Conservation (phyloP, 225 moss, liverwort and hornwort genomes). For the Bryoerythrophyllum caledonicum region DNA sequence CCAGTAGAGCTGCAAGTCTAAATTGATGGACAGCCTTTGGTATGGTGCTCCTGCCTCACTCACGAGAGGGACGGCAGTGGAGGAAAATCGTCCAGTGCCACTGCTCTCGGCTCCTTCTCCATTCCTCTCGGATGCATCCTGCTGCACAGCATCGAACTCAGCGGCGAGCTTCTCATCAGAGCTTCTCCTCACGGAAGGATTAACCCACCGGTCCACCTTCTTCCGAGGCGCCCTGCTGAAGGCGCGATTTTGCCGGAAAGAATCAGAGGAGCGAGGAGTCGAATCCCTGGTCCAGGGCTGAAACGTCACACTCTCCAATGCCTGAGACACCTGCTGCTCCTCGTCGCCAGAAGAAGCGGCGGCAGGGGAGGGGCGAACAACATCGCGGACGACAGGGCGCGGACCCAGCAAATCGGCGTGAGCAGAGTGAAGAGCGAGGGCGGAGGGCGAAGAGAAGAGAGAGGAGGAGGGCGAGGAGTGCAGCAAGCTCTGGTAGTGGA, state of each 20-base stretch:
- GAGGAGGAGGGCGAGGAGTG: not conserved
- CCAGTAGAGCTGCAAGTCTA: conserved; percentile 79
- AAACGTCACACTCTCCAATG: conserved; percentile 26
- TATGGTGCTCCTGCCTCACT: conserved; percentile 53
- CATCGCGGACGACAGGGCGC: conserved; percentile 18
- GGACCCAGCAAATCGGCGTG: conserved; percentile 5
- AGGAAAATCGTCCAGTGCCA: conserved; percentile 23
- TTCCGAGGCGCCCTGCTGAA: not conserved
- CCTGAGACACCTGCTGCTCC: conserved; percentile 36
- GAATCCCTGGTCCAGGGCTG: conserved; percentile 31
- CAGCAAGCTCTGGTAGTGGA: not conserved
- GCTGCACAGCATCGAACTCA: conserved; percentile 10
- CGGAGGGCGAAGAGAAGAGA: not conserved
- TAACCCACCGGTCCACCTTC: conserved; percentile 35
- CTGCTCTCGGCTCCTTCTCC: conserved; percentile 24
- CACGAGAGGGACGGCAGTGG: conserved; percentile 42
- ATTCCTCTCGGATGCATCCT: conserved; percentile 6
- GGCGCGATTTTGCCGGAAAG: not conserved
- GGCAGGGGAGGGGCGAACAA: not conserved
- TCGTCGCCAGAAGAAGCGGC: conserved; percentile 9
- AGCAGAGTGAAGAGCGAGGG: not conserved
- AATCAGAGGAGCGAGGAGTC: not conserved
- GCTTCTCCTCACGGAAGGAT: conserved; percentile 26
- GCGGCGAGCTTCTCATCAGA: not conserved
- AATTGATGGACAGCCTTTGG: conserved; percentile 71